Percentiles rank a stretch among this genome's conserved stretches.
Evolutionary conservation across 495 filamentous ascomycete genomes (phyloP).

Genomic region (Penicillium chermesinum): DNA sequence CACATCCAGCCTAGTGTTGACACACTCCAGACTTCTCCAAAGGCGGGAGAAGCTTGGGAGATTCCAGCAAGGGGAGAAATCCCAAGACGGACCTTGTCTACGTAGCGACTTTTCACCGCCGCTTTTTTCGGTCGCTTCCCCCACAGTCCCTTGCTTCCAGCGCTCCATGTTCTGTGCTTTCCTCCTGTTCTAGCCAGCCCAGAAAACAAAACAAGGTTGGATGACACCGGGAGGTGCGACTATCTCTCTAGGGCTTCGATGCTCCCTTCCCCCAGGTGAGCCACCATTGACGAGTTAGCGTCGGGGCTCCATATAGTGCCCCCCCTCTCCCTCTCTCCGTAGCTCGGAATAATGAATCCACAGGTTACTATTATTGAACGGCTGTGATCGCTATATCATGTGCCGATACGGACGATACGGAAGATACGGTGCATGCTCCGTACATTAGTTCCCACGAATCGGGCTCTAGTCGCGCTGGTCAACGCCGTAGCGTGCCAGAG

Average conservation of each 20-base stretch:
- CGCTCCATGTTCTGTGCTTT: background rate
- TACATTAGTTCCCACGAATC: too few relatives aligned
- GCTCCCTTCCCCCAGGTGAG: background rate
- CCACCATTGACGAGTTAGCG: background rate
- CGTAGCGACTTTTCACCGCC: slow-evolving; percentile 5
- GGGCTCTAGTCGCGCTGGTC: too few relatives aligned
- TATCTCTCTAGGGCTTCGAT: background rate
- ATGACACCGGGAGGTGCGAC: background rate
- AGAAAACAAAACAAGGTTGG: background rate
- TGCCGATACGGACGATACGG: too few relatives aligned
- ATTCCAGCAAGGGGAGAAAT: slow-evolving; percentile 6
- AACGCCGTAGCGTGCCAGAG: too few relatives aligned
- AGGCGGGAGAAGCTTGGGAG: background rate
- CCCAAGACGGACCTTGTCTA: background rate
- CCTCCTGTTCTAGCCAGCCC: background rate
- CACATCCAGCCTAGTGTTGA: background rate
- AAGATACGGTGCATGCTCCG: too few relatives aligned
- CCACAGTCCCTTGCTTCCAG: background rate
- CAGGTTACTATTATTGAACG: too few relatives aligned
- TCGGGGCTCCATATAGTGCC: background rate
- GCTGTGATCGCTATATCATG: too few relatives aligned
- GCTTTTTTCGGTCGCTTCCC: background rate
- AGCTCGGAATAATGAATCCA: too few relatives aligned
- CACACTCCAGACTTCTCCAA: background rate
- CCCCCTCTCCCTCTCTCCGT: too few relatives aligned